Evolutionary conservation across 129 eudicot genomes (phyloP).

Genomic region (Lactuca saligna): DNA sequence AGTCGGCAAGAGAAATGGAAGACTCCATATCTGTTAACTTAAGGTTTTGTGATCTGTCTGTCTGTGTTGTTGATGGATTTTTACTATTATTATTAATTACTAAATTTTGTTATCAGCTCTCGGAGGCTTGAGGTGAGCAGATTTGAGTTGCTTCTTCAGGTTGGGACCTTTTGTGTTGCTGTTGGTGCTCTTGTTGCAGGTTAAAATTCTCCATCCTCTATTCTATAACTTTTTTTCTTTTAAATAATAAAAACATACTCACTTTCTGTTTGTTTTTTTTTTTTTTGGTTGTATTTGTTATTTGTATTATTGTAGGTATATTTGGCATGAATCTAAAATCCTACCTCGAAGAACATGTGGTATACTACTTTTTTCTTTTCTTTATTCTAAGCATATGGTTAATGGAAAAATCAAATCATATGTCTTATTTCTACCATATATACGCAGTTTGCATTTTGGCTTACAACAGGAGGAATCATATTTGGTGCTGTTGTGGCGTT

Average conservation of each 20-base stretch:
- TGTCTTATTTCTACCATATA: background rate
- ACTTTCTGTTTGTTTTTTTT: background rate
- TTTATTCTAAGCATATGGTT: background rate
- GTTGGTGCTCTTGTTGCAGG: conserved; percentile 98
- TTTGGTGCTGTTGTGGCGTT: conserved; percentile 80
- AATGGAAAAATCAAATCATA: background rate
- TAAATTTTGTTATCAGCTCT: conserved; percentile 52
- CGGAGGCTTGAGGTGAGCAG: conserved; percentile 97
- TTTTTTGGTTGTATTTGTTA: background rate
- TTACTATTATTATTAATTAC: background rate
- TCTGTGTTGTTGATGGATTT: background rate
- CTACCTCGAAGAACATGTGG: conserved; percentile 94
- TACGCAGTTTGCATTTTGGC: conserved; percentile 96
- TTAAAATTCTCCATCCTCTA: conserved; percentile 17
- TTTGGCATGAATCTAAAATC: conserved; percentile 99
- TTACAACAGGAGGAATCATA: conserved; percentile 83
- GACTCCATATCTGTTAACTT: conserved; percentile 95
- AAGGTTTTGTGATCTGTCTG: conserved; percentile 43
- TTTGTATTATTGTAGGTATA: conserved; percentile 53
- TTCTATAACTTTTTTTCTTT: conserved; percentile 1
- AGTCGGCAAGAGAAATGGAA: conserved; percentile 98
- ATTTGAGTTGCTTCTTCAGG: conserved; percentile 97
- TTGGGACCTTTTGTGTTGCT: conserved; percentile 91
- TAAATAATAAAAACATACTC: background rate
- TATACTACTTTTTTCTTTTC: conserved; percentile 18